These are phyloP conservation scores for Lentinula novae-zelandiae DNA, from an alignment of 1,284 basidiomycete genomes.

Conservation along the genomic window DNA sequence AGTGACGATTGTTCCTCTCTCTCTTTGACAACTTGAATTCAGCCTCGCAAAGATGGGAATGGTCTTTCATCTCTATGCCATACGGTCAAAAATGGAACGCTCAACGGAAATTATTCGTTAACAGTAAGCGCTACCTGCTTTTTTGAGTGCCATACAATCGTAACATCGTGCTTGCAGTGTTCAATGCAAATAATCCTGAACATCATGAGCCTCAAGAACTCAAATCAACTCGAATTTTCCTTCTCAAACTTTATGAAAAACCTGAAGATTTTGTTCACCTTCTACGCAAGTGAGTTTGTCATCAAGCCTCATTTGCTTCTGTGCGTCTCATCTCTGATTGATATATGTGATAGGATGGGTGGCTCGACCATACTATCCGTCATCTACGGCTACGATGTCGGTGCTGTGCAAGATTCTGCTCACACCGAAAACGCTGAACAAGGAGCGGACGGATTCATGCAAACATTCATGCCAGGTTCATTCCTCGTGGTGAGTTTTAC, in stretches of 20 bases:
- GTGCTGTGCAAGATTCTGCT: background rate
- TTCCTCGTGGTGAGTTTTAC: conserved; percentile 2
- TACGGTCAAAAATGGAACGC: conserved; percentile 8
- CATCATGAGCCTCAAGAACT: background rate
- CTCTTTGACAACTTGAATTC: background rate
- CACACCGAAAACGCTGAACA: background rate
- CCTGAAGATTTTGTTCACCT: background rate
- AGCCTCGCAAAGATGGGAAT: conserved; percentile 1
- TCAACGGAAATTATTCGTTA: background rate
- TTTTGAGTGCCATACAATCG: background rate
- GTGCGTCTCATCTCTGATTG: too few relatives aligned
- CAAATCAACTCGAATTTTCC: background rate
- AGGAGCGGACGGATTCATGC: background rate
- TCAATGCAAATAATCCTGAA: background rate
- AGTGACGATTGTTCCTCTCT: background rate
- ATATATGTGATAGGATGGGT: background rate
- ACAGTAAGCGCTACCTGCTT: background rate
- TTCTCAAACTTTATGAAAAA: background rate
- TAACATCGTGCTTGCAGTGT: background rate
- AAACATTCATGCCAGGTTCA: background rate
- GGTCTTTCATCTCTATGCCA: conserved; percentile 6
- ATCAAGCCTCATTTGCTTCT: background rate
- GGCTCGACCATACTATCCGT: conserved; percentile 2
- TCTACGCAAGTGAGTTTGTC: background rate
- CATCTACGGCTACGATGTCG: background rate